Evolutionary conservation across 805 yeast species (phyloP).

Genomic region (Spathaspora gorwiae): DNA sequence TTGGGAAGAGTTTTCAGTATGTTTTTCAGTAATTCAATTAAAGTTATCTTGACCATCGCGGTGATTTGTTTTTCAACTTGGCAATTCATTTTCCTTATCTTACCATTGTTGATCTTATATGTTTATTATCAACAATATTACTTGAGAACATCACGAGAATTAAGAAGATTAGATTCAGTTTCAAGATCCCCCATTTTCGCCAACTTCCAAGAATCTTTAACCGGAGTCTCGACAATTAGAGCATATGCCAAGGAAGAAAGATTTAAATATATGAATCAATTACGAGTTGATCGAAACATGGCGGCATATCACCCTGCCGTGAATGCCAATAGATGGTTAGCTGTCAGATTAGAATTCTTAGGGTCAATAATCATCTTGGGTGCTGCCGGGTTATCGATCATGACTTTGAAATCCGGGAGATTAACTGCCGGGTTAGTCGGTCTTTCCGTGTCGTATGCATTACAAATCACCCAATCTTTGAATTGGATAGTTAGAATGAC

Average conservation of each 20-base stretch:
- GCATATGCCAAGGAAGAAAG: constrained; percentile 66
- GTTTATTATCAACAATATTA: constrained; percentile 72
- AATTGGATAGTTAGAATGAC: constrained; percentile 99
- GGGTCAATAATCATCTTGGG: constrained; percentile 86
- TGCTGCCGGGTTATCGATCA: constrained; percentile 77
- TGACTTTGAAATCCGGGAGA: constrained; percentile 60
- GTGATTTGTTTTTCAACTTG: constrained; percentile 89
- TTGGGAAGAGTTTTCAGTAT: constrained; percentile 66
- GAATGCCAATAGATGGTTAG: constrained; percentile 95
- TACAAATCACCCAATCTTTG: constrained; percentile 87
- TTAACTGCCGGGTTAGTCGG: constrained; percentile 92
- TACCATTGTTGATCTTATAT: constrained; percentile 67
- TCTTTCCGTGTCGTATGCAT: constrained; percentile 85
- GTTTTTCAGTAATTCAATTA: constrained; percentile 58
- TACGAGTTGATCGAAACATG: constrained; percentile 80
- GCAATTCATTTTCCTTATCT: constrained; percentile 66
- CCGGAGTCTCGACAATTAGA: constrained; percentile 70
- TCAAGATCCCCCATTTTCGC: constrained; percentile 79
- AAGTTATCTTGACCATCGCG: constrained; percentile 66
- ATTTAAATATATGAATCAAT: constrained; percentile 59
- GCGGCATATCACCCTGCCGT: constrained; percentile 89
- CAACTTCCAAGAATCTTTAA: constrained; percentile 77
- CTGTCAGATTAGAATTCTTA: constrained; percentile 85
- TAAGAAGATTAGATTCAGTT: constrained; percentile 76
- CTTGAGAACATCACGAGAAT: constrained; percentile 71